These are phyloP conservation scores for Cokeromyces recurvatus DNA, from an alignment of 371 early-diverging fungal genomes.

Conservation along the genomic window DNA sequence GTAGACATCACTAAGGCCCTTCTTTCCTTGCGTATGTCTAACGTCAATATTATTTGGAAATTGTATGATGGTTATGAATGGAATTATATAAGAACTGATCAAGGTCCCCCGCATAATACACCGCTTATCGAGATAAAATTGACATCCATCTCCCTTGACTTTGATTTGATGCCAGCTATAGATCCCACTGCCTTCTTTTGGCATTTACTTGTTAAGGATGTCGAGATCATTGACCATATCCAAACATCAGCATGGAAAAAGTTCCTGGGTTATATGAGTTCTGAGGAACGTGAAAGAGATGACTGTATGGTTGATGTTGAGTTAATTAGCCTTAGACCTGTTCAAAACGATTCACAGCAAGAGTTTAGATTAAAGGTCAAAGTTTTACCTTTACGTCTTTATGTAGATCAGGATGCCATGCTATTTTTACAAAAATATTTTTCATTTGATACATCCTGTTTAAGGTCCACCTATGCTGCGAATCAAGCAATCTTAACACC, in stretches of 20 bases:
- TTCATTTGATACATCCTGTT: slow-evolving; percentile 40
- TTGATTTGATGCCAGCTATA: slow-evolving; percentile 51
- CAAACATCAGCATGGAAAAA: slow-evolving; percentile 74
- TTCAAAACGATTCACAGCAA: slow-evolving; percentile 41
- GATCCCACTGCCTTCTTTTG: slow-evolving; percentile 48
- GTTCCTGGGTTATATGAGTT: slow-evolving; percentile 64
- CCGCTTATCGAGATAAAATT: slow-evolving; percentile 51
- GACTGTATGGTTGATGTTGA: slow-evolving; percentile 67
- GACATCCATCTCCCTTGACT: slow-evolving; percentile 46
- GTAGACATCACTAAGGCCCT: slow-evolving; percentile 29
- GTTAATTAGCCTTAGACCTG: slow-evolving; percentile 59
- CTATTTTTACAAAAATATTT: slow-evolving; percentile 81
- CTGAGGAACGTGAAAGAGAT: slow-evolving; percentile 50
- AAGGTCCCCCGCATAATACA: neutral
- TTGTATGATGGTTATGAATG: slow-evolving; percentile 65
- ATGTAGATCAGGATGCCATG: slow-evolving; percentile 94
- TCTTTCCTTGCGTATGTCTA: slow-evolving; percentile 46
- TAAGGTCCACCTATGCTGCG: slow-evolving; percentile 25
- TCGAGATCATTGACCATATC: slow-evolving; percentile 79
- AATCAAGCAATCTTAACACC: slow-evolving; percentile 15
- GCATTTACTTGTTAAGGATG: slow-evolving; percentile 49
- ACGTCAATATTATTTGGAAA: slow-evolving; percentile 59
- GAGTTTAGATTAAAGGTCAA: slow-evolving; percentile 63
- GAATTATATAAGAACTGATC: slow-evolving; percentile 22
- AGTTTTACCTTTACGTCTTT: slow-evolving; percentile 78